These are phyloP conservation scores for Colletotrichum noveboracense DNA, from an alignment of 2,329 filamentous ascomycete genomes.

Conservation along the genomic window DNA sequence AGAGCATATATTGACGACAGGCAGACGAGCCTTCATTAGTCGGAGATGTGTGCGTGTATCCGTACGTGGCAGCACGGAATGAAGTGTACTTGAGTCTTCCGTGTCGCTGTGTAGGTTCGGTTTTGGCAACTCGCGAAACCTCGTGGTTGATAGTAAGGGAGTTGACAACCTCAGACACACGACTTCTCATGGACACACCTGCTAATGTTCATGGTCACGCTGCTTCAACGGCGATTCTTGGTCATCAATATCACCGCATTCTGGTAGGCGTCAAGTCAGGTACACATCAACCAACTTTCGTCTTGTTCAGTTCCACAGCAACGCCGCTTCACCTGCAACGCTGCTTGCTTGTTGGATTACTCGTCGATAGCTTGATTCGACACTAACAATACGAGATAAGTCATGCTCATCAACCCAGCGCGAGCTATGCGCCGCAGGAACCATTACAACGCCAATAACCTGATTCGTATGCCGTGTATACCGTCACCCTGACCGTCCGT, in stretches of 20 bases:
- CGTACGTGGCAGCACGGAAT: not conserved
- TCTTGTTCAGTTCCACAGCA: not conserved
- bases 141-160: not conserved
- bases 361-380: not conserved
- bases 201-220: not conserved
- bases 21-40: not conserved
- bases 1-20: not conserved
- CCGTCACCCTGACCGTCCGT: not conserved
- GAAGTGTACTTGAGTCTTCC: not conserved
- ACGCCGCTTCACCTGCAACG: not conserved
- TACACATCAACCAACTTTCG: not conserved
- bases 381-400: conserved; percentile 1
- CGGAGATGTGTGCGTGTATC: not conserved
- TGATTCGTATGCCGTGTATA: not conserved
- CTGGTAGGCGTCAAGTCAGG: not conserved
- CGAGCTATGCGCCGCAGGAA: not conserved
- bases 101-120: not conserved
- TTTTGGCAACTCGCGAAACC: not conserved
- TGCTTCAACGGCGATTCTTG: not conserved
- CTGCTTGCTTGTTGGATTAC: not conserved
- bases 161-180: not conserved
- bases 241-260: not conserved
- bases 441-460: not conserved
- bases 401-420: not conserved
- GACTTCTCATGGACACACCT: not conserved